Evolutionary conservation across 768 basidiomycete genomes (phyloP), one percentile per base, ranked within the genome.

Genomic region (Suillus placidus): DNA sequence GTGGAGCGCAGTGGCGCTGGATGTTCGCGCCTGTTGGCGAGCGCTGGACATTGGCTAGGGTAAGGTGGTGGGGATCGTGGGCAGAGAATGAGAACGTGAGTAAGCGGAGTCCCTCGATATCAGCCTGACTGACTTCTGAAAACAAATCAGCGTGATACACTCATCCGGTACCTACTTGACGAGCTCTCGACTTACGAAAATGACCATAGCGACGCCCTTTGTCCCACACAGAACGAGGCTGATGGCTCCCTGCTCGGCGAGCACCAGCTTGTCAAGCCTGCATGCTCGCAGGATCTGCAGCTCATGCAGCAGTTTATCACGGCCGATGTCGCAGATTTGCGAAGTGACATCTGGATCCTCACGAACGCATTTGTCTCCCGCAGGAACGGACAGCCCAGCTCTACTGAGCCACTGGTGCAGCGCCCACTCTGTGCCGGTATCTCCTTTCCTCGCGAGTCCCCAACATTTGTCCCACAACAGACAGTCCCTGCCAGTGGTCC

Each of bases 51-150:
- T 68, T 82, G 26, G 68, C 60, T 10, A 69, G 47, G 1, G 72
- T 81, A 4, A 71, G 73, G 6, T 81, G 80, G 80, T 82, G 81
- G 81, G 81, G 80, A 8, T 78, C 78, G 20, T 80, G 55, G 51
- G 54, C 55, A 32, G 66, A 67, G 16, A 40, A 56, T 14, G n/a
- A 65, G 42, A 45, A 47, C 40, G 66, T 65, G 37, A 42, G 34
- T 45, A 12, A 14, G 37, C 4, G 13, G n/a, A 47, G 10, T 49
- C 26, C 49, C 6, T 30, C 3, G 4, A 49, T 14, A 20, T 13
- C 23, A 51, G 49, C 38, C 14, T 4, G 26, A 16, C 26, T 2
- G 26, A 51, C 26, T 51, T 26, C 26, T 49, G 47, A 26, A 49
- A 49, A 49, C 3, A 26, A 14, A 49, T 49, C 47, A 49, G 47